phyloP scores from a whole-genome alignment of 371 early-diverging fungal species.

The Rhizomucor pusillus region DNA sequence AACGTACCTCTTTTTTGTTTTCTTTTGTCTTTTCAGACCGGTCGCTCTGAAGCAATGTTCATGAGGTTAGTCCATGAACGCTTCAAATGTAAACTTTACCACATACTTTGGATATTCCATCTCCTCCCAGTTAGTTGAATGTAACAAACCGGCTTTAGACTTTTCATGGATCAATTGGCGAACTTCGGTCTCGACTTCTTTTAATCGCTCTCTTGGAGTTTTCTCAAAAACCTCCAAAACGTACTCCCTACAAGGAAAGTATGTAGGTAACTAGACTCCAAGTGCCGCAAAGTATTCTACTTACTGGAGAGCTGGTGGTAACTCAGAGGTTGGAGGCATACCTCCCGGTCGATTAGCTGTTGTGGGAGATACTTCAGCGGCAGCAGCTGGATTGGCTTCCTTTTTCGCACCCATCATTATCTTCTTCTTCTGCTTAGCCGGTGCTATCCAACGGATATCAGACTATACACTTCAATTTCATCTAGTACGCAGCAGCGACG shows the following conservation, averaged over 20 bases:
- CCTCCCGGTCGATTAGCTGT: neutral
- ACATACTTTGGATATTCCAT: slow-evolving; percentile 54
- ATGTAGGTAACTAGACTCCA: neutral
- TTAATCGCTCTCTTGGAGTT: slow-evolving; percentile 47
- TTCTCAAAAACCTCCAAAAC: slow-evolving; percentile 59
- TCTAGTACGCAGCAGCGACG: too few relatives aligned
- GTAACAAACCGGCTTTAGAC: slow-evolving; percentile 47
- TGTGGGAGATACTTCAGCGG: neutral
- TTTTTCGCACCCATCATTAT: slow-evolving; percentile 10
- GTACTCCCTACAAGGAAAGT: slow-evolving; percentile 44
- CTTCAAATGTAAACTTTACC: neutral
- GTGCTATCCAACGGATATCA: slow-evolving; percentile 5
- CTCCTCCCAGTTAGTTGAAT: slow-evolving; percentile 65
- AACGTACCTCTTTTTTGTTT: neutral
- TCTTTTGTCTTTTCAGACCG: neutral
- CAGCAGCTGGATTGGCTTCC: slow-evolving; percentile 3
- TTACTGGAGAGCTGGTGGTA: slow-evolving; percentile 46
- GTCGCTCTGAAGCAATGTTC: neutral
- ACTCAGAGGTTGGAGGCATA: slow-evolving; percentile 17
- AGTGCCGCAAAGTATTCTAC: neutral
- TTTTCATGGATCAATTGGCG: slow-evolving; percentile 54
- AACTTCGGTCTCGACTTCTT: slow-evolving; percentile 53
- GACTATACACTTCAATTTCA: slow-evolving; percentile 1
- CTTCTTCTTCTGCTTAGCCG: slow-evolving; percentile 7
- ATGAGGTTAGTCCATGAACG: neutral